These are phyloP conservation scores for Lachnellula cervina DNA, from an alignment of 2,329 filamentous ascomycete genomes.

Conservation along the genomic window DNA sequence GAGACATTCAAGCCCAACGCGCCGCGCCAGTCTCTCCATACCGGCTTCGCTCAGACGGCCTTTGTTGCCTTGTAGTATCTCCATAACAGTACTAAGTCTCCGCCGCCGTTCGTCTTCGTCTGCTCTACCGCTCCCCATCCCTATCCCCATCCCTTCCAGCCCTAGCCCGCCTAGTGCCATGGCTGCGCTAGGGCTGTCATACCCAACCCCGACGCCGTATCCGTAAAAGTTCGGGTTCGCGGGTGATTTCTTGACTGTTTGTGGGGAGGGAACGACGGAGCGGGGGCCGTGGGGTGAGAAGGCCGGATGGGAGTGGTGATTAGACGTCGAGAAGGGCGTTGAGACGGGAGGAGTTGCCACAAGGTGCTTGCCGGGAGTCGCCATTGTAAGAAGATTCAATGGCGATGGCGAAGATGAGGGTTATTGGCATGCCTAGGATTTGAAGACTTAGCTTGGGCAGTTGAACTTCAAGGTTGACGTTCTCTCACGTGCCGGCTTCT, in stretches of 20 bases:
- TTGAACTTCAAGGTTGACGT: background rate
- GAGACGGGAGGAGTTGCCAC: conserved; percentile 60
- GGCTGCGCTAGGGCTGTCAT: conserved; percentile 60
- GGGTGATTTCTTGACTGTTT: conserved; percentile 55
- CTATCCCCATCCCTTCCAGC: conserved; percentile 35
- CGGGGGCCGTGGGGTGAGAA: conserved; percentile 50
- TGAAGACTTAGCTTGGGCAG: no score
- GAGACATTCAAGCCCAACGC: conserved; percentile 60
- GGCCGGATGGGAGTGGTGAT: conserved; percentile 44
- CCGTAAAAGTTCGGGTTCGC: conserved; percentile 46
- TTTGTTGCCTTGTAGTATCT: conserved; percentile 37
- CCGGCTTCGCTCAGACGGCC: conserved; percentile 70
- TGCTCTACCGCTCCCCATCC: conserved; percentile 15
- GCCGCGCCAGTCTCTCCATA: conserved; percentile 64
- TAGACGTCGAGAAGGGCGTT: conserved; percentile 54
- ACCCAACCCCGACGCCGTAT: conserved; percentile 37
- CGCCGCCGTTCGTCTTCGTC: conserved; percentile 49
- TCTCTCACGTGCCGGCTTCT: no score
- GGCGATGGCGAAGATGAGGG: background rate
- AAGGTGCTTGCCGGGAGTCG: conserved; percentile 24
- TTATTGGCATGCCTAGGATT: background rate
- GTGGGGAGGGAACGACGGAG: conserved; percentile 52
- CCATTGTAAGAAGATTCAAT: conserved; percentile 20
- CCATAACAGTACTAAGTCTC: conserved; percentile 34
- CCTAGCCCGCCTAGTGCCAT: conserved; percentile 55